These are phyloP conservation scores for Aspergillus nanangensis DNA, from an alignment of 495 filamentous ascomycete species.

Conservation along the genomic window DNA sequence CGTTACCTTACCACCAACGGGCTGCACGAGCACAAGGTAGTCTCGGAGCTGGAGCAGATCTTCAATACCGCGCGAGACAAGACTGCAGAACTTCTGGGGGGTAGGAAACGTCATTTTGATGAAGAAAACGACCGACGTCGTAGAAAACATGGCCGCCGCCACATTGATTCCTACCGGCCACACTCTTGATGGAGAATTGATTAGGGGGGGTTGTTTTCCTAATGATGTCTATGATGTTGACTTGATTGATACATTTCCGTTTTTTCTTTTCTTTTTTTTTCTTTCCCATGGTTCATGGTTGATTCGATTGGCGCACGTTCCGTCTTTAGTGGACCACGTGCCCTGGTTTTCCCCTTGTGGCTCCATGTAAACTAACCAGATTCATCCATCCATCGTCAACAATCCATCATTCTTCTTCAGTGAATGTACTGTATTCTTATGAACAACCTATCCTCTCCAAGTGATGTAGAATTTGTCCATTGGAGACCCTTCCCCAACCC, in stretches of 20 bases:
- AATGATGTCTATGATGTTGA: not conserved
- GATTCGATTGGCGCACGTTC: no score
- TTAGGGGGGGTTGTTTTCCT: not conserved
- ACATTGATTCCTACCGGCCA: constrained; percentile 19
- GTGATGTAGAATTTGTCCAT: not conserved
- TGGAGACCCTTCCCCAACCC: no score
- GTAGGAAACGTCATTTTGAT: constrained; percentile 42
- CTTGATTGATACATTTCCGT: not conserved
- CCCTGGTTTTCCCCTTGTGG: no score
- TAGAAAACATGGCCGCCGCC: constrained; percentile 2
- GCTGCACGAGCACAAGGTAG: constrained; percentile 12
- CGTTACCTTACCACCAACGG: constrained; percentile 27
- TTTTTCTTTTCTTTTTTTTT: no score
- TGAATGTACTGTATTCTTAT: no score
- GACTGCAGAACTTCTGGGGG: constrained; percentile 35
- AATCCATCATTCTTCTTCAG: no score
- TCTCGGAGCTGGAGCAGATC: constrained; percentile 28
- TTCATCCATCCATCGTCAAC: no score
- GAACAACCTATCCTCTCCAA: no score
- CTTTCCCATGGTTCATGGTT: no score
- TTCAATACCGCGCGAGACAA: constrained; percentile 26
- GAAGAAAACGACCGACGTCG: not conserved
- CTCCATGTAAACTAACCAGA: no score
- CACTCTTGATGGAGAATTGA: not conserved
- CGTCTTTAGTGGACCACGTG: no score